Evolutionary conservation across 2,329 filamentous ascomycete species (phyloP).

Genomic region (Diaporthe australafricana): DNA sequence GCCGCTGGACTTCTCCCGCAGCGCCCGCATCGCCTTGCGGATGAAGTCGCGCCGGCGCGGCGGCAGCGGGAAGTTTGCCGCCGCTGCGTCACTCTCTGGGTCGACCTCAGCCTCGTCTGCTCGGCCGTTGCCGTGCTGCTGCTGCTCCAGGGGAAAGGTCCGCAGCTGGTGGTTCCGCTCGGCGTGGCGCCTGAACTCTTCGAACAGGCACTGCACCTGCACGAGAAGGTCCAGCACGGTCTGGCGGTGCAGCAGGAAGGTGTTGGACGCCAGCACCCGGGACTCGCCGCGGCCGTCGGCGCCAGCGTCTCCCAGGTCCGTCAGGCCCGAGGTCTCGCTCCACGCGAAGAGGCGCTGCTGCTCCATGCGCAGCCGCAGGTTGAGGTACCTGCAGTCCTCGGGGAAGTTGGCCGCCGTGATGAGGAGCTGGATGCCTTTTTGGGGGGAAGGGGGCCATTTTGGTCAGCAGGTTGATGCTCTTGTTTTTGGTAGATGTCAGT

Average conservation of each 20-base stretch:
- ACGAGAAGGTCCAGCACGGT: constrained; percentile 61
- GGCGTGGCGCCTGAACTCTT: constrained; percentile 58
- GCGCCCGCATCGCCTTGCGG: constrained; percentile 54
- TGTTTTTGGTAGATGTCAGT: background rate
- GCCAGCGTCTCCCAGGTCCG: constrained; percentile 56
- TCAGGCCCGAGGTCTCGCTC: constrained; percentile 61
- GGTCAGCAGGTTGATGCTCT: background rate
- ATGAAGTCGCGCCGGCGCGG: constrained; percentile 55
- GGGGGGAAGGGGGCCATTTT: background rate
- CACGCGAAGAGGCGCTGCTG: constrained; percentile 62
- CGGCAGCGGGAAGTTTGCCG: constrained; percentile 58
- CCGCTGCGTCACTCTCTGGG: constrained; percentile 57
- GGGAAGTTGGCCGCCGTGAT: constrained; percentile 60
- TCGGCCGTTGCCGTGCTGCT: too few species aligned
- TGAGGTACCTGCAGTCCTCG: constrained; percentile 61
- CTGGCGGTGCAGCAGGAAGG: constrained; percentile 60
- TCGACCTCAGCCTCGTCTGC: constrained; percentile 28
- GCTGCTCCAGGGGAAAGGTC: background rate
- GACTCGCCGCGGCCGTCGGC: constrained; percentile 51
- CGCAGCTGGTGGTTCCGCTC: constrained; percentile 52
- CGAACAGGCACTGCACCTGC: constrained; percentile 59
- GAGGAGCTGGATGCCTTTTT: constrained; percentile 59
- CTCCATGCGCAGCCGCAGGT: constrained; percentile 61
- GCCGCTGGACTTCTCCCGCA: constrained; percentile 52
- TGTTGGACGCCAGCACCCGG: constrained; percentile 58